Evolutionary conservation across 2,329 filamentous ascomycete species (phyloP), one percentile per base, ranked within the genome.

Genomic region (Fusarium sp.): DNA sequence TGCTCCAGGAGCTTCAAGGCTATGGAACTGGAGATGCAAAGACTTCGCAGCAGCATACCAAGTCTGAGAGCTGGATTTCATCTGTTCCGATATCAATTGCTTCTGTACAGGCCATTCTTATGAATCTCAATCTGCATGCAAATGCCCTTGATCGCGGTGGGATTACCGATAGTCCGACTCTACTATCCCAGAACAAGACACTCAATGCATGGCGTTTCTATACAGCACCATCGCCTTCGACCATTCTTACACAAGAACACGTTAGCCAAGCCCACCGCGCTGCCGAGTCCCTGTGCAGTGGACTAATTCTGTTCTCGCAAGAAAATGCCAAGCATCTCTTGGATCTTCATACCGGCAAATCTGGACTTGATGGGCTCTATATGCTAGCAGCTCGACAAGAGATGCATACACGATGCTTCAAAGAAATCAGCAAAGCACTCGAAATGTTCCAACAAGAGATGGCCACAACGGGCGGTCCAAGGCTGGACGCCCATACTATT

Each of bases 131-230:
- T n/a, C 25, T 67, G 1, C 47, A 43, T 1, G 9, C 15, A 8
- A 27, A 56, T 15, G 46, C 64, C 3, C 56, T 67, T 6, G 20
- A 27, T 1, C 12, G 38, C 6, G 62, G 64, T 0, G 32, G 64
- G 0, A 13, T 67, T 8, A 13, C 24, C 0, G 40, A 34, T 2
- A 34, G 38, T 9, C 51, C 45, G 0, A 24, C 3, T 11, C 6
- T 67, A 1, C 32, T 67, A 1, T 44, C 32, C 4, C 44, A 44
- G 8, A 54, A 56, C 25, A 60, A 61, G 5, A 32, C 24, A 6
- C 24, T 67, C 4, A 61, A 47, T 18, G 16, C 20, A 13, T 66
- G 64, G 64, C 55, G 62, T 2, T 56, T 27, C 13, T 67, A 67
- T 15, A 44, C 45, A 15, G 64, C 64, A 8, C 62, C 55, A 2